Conservation (phyloP, 331 rosid genomes). For the Saraca asoca region DNA sequence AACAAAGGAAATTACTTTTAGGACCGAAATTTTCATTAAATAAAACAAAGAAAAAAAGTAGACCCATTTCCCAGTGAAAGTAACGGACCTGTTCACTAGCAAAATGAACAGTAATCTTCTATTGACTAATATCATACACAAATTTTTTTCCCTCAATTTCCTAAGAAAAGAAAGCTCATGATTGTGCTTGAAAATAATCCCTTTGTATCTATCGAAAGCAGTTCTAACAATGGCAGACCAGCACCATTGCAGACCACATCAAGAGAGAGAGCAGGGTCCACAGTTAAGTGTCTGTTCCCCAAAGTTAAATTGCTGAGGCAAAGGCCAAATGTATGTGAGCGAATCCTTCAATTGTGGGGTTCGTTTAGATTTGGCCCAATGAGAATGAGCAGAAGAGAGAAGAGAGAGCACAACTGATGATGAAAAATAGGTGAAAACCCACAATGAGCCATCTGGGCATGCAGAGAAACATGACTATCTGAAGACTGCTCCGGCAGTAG, state of each 20-base stretch:
- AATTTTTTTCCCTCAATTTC: constrained; percentile 26
- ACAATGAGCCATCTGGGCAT: constrained; percentile 29
- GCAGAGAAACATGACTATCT: constrained; percentile 32
- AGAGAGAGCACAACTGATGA: constrained; percentile 30
- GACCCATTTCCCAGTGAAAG: neutral
- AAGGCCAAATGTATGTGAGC: constrained; percentile 80
- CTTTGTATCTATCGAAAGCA: constrained; percentile 75
- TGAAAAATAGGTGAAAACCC: constrained; percentile 13
- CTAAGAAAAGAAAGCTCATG: constrained; percentile 35
- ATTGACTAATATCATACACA: constrained; percentile 52
- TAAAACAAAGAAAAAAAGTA: neutral
- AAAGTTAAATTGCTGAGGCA: constrained; percentile 65
- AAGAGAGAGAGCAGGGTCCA: constrained; percentile 72
- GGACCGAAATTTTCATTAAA: constrained; percentile 21
- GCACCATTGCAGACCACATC: constrained; percentile 48
- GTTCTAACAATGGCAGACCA: constrained; percentile 47
- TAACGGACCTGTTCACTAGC: constrained; percentile 59
- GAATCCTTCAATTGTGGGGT: constrained; percentile 34
- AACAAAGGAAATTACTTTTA: constrained; percentile 9
- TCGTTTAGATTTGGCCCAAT: constrained; percentile 8
- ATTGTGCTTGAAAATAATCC: constrained; percentile 59
- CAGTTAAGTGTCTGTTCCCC: constrained; percentile 67
- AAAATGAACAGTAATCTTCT: constrained; percentile 56
- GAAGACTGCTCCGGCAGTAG: neutral
- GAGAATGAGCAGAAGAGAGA: constrained; percentile 31